Evolutionary conservation across 768 basidiomycete genomes (phyloP).

Genomic region (Podaxis pistillaris): DNA sequence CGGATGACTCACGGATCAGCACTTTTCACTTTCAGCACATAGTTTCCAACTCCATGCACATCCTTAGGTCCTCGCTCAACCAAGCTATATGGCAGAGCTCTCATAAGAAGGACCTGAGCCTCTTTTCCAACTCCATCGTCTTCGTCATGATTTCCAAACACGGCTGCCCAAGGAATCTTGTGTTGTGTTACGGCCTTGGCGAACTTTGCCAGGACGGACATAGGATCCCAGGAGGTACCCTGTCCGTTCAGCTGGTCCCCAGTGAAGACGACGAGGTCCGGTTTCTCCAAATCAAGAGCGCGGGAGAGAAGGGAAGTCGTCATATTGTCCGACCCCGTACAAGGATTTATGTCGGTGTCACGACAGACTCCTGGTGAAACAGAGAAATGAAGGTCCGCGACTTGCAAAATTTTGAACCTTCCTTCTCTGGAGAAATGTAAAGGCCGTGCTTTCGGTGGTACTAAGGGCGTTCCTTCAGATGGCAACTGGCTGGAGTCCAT

Average conservation of each 20-base stretch:
- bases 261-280: slow-evolving; percentile 88
- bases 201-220: slow-evolving; percentile 88
- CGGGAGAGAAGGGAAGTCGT: slow-evolving; percentile 71
- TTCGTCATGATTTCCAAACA: slow-evolving; percentile 95
- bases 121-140: slow-evolving; percentile 63
- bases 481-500: background rate
- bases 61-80: slow-evolving; percentile 78
- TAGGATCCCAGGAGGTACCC: slow-evolving; percentile 84
- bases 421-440: slow-evolving; percentile 83
- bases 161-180: slow-evolving; percentile 83
- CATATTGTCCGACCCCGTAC: slow-evolving; percentile 69
- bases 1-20: slow-evolving; percentile 68
- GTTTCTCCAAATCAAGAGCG: slow-evolving; percentile 77
- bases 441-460: slow-evolving; percentile 68
- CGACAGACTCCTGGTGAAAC: slow-evolving; percentile 76
- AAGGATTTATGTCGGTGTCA: slow-evolving; percentile 63
- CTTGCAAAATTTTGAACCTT: slow-evolving; percentile 84
- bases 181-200: slow-evolving; percentile 71
- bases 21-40: slow-evolving; percentile 80
- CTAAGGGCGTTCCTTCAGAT: slow-evolving; percentile 32
- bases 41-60: slow-evolving; percentile 91
- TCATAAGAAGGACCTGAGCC: slow-evolving; percentile 69
- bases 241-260: slow-evolving; percentile 97
- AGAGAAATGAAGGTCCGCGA: slow-evolving; percentile 93
- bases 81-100: slow-evolving; percentile 81